These are phyloP conservation scores for Micromonas pusilla DNA, from an alignment of 139 green algal genomes.

Conservation along the genomic window DNA sequence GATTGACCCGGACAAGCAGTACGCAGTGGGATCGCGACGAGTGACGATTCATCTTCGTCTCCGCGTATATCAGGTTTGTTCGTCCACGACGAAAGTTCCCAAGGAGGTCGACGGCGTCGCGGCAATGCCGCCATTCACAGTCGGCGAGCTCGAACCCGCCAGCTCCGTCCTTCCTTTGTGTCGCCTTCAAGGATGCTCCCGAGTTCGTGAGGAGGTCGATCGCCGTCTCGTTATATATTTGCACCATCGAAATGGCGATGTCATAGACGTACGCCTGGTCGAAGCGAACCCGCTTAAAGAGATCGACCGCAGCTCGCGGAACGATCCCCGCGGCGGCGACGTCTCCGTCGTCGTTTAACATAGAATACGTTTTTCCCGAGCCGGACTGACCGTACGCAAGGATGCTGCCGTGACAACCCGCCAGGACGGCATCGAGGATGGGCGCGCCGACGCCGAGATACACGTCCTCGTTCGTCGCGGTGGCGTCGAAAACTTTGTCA, in stretches of 20 bases:
- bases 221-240: constrained; percentile 42
- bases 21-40: constrained; percentile 35
- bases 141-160: constrained; percentile 25
- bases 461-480: constrained; percentile 23
- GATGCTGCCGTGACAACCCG: constrained; percentile 28
- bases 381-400: constrained; percentile 43
- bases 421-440: constrained; percentile 19
- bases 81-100: constrained; percentile 19
- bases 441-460: constrained; percentile 20
- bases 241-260: constrained; percentile 28
- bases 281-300: constrained; percentile 18
- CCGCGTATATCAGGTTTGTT: constrained; percentile 30
- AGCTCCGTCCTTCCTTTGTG: background rate
- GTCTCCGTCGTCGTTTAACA: constrained; percentile 22
- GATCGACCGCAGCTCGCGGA: constrained; percentile 25
- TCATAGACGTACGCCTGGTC: constrained; percentile 19
- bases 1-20: constrained; percentile 24
- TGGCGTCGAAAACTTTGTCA: constrained; percentile 5
- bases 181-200: background rate
- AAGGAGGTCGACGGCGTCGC: constrained; percentile 19
- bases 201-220: constrained; percentile 30
- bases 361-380: constrained; percentile 37
- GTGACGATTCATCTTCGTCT: constrained; percentile 41
- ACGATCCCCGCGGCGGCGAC: constrained; percentile 21
- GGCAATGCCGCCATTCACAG: constrained; percentile 21